Percentiles rank a stretch among this genome's conserved stretches.
phyloP scores from a whole-genome alignment of 2,329 filamentous ascomycete species.

The Aspergillus sojae region DNA sequence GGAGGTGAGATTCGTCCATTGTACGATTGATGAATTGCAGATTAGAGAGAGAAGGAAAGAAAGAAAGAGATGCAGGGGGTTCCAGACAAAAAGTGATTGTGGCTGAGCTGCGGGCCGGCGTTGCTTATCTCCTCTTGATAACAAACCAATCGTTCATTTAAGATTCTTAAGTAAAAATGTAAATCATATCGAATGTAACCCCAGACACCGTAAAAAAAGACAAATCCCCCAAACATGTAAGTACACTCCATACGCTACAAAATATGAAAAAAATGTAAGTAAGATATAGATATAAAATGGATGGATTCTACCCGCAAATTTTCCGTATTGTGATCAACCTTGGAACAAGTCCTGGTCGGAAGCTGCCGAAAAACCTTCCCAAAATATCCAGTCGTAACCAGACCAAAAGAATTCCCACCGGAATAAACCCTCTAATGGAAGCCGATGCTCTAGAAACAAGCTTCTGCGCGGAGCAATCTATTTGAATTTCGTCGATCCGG shows the following conservation, averaged over 20 bases:
- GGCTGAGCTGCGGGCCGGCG: not conserved
- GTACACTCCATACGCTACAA: too few relatives aligned
- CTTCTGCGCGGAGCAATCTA: not conserved
- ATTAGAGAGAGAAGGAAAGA: not conserved
- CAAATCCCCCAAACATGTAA: not conserved
- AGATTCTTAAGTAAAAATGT: not conserved
- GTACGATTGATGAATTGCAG: not conserved
- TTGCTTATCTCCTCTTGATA: not conserved
- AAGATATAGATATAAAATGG: too few relatives aligned
- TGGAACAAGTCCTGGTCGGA: not conserved
- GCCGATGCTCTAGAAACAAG: not conserved
- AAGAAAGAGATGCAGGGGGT: not conserved
- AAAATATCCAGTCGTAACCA: too few relatives aligned
- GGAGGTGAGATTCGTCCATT: slow-evolving; percentile 33
- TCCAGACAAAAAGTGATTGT: not conserved
- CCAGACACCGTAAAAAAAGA: not conserved
- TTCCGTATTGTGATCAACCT: not conserved
- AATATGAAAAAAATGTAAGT: too few relatives aligned
- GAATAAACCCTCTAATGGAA: not conserved
- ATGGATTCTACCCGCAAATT: too few relatives aligned
- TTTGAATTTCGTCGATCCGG: not conserved
- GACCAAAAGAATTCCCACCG: not conserved
- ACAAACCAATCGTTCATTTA: not conserved
- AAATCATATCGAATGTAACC: not conserved
- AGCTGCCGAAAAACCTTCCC: not conserved